A percentile compares a stretch with the other conserved stretches of the same genome.
phyloP scores from a whole-genome alignment of 805 yeast species.

The Candida adriatica region DNA sequence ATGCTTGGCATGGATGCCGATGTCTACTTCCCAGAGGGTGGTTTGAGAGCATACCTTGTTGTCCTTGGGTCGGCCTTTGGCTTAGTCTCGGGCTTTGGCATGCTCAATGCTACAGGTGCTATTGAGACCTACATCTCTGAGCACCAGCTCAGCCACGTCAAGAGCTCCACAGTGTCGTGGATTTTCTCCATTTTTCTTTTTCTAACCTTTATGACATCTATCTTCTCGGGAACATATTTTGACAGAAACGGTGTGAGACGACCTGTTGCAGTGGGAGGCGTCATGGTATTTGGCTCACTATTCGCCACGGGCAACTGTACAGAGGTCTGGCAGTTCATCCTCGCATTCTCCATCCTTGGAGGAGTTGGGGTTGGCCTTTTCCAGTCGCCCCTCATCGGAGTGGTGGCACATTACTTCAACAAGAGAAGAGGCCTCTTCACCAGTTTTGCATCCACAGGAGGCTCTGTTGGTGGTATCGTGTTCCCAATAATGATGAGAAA shows the following conservation, averaged over 20 bases:
- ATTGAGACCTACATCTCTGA: conserved; percentile 51
- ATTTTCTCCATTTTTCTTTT: conserved; percentile 52
- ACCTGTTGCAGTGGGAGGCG: conserved; percentile 36
- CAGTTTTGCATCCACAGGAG: conserved; percentile 43
- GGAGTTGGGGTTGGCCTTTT: conserved; percentile 56
- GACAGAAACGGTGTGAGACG: conserved; percentile 44
- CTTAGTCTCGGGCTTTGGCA: conserved; percentile 45
- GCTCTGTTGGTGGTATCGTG: conserved; percentile 46
- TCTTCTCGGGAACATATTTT: conserved; percentile 50
- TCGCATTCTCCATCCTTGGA: conserved; percentile 45
- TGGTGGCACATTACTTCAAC: conserved; percentile 59
- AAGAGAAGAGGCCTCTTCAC: conserved; percentile 48
- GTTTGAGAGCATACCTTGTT: conserved; percentile 46
- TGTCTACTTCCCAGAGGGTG: conserved; percentile 50
- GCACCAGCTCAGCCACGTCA: conserved; percentile 42
- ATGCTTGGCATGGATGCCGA: conserved; percentile 22
- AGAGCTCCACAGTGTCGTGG: conserved; percentile 52
- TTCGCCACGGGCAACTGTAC: conserved; percentile 45
- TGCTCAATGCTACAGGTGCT: conserved; percentile 54
- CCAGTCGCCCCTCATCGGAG: conserved; percentile 51
- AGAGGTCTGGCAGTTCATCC: conserved; percentile 50
- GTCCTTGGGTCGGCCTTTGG: conserved; percentile 56
- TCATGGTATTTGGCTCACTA: conserved; percentile 40
- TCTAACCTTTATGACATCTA: conserved; percentile 40
- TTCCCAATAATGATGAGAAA: conserved; percentile 47